Evolutionary conservation across 352 stramenopile species (phyloP), one percentile per base, ranked within the genome.

Genomic region (Phytophthora pisi): DNA sequence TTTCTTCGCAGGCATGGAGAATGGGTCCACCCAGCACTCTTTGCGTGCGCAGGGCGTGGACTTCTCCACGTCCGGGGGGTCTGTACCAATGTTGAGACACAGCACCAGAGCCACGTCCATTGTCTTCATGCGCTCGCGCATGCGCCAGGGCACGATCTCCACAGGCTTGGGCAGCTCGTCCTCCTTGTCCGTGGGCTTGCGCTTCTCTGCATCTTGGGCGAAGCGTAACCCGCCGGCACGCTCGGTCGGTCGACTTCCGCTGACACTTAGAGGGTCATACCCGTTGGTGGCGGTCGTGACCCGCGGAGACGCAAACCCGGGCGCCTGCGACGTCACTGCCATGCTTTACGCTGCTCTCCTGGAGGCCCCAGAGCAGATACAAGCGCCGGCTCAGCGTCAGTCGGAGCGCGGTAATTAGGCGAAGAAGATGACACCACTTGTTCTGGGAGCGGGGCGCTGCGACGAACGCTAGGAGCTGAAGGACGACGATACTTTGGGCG

Each of bases 1-100:
- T 72, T 99, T 99, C 55, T 97, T 88, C 23, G 95, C 85, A 1
- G 91, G 91, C 68, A 98, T 97, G 10, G 82, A 92, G 26, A 96
- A 97, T 10, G 97, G 97, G 64, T 99, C 97, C 57, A 99, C 93
- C 98, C 98, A 99, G 76, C 96, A 99, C 77, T 99, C 96, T 57
- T 99, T 95, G 40, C 95, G 90, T 16, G 97, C 97, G 71, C 97
- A 99, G 7, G 97, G 97, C 38, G 88, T 92, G n/a, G 97, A 85
- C 71, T 98, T 98, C 49, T 97, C 85, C n/a, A 99, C 80, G 68
- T 99, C 98, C 0, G 97, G 98, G 20, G 98, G 98, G 76, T 99
- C 97, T 15, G 96, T 99, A 1, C 97, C 97, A 60, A 99, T 98
- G 74, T 99, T 99, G 5, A 99, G 84, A 65, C 97, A 99, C 36